Evolutionary conservation across 208 protist species (phyloP).

Genomic region (Leishmania tropica): DNA sequence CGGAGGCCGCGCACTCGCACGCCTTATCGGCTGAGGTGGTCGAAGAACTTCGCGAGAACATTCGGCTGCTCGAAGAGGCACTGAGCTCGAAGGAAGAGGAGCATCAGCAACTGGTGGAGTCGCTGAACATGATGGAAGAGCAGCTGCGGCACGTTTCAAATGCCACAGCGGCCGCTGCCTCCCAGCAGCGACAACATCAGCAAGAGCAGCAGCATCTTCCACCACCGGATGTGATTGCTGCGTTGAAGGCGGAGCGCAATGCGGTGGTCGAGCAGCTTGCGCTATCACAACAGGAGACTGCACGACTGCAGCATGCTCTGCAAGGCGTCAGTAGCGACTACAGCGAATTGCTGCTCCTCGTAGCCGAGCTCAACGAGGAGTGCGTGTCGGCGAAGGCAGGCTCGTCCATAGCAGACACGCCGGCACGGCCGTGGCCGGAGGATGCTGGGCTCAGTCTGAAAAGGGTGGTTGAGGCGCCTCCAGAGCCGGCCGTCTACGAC

Average conservation of each 20-base stretch:
- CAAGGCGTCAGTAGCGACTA: conserved; percentile 42
- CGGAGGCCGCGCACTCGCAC: background rate
- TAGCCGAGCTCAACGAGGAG: conserved; percentile 59
- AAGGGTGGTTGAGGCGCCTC: too few species aligned
- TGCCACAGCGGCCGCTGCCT: conserved; percentile 16
- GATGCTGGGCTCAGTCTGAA: conserved; percentile 1
- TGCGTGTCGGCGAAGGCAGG: conserved; percentile 14
- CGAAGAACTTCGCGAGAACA: conserved; percentile 45
- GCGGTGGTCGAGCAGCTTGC: conserved; percentile 17
- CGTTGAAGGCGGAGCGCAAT: conserved; percentile 19
- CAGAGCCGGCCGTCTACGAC: background rate
- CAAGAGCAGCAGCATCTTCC: background rate
- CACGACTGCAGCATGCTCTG: conserved; percentile 17
- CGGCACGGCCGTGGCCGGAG: conserved; percentile 13
- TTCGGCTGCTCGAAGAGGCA: conserved; percentile 65
- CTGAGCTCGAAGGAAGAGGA: conserved; percentile 70
- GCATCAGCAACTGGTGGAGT: conserved; percentile 56
- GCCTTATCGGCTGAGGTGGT: conserved; percentile 13
- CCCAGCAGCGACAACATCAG: background rate
- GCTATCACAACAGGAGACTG: conserved; percentile 9
- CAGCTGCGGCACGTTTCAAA: conserved; percentile 45
- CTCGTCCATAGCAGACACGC: conserved; percentile 19
- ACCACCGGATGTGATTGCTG: conserved; percentile 11
- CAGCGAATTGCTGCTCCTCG: conserved; percentile 57
- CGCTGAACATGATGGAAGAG: conserved; percentile 69